Evolutionary conservation across 202 grass and related monocot genomes (phyloP), one percentile per base, ranked within the genome.

Genomic region (Carex arenaria): DNA sequence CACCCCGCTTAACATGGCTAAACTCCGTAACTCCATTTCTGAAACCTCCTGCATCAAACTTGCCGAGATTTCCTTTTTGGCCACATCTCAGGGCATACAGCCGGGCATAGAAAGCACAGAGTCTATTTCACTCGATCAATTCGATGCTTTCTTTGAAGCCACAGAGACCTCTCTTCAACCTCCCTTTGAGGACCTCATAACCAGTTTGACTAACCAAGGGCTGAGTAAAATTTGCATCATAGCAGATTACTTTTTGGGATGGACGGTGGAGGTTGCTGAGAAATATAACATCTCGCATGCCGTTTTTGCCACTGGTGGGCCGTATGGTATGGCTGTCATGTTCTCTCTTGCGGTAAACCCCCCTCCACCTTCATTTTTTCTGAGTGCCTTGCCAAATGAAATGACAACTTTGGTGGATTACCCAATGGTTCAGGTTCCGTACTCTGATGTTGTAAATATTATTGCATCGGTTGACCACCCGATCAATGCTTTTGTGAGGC

Each of bases 181-280:
- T 69, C 10, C 89, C 20, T 91, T 91, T 74, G 83, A 91, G 64
- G 42, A 3, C 62, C 86, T 91, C 73, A 45, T 88, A 42, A 3
- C 71, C 63, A 74, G 66, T 84, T 10, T 88, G 31, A 67, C 71
- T 4, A 80, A 31, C 47, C 80, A 77, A 60, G 22, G 54, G 7
- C 85, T 83, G 22, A 52, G 49, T 54, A 85, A 81, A 61, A 13
- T 91, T 62, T 91, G 89, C 72, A 54, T 91, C 17, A 53, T 91
- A 53, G 78, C 89, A 7, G 89, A 91, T 84, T 30, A 71, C 30
- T 91, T 91, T 68, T 19, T 85, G 0, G 80, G 89, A 0, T 88
- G 83, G 89, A 91, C 89, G 0, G 83, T 87, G 32, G 80, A 91
- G 79, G 70, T 66, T 73, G 80, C 86, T 23, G n/a, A 56, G 36